phyloP scores from a whole-genome alignment of 257 asterid species.

The Solanum paucissectum region DNA sequence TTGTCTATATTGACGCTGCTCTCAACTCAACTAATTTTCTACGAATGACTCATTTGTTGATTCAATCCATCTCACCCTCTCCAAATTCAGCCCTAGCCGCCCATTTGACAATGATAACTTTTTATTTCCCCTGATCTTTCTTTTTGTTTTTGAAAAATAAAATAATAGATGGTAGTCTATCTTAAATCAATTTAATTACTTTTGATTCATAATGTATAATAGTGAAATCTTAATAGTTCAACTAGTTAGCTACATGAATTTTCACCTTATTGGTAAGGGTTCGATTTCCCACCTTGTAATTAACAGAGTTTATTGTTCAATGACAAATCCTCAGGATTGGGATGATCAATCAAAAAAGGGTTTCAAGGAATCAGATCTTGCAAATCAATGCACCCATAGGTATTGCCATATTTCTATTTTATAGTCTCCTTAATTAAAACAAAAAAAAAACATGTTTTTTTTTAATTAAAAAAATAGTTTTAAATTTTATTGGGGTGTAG shows the following conservation, averaged over 20 bases:
- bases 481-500: background rate
- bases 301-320: background rate
- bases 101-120: background rate
- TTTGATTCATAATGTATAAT: background rate
- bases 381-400: slow-evolving; percentile 64
- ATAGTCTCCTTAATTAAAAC: background rate
- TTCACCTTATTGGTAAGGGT: too few species aligned
- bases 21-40: background rate
- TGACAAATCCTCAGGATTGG: slow-evolving; percentile 41
- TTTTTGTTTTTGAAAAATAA: background rate
- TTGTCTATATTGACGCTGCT: background rate
- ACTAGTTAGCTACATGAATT: background rate
- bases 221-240: background rate
- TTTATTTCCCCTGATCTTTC: background rate
- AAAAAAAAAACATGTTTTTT: too few species aligned
- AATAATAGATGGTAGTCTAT: background rate
- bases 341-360: slow-evolving; percentile 33
- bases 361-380: slow-evolving; percentile 44
- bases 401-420: background rate
- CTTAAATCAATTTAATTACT: background rate
- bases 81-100: background rate
- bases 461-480: background rate
- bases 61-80: background rate
- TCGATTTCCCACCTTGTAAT: background rate
- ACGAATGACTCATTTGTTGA: background rate